Base-by-base conservation (phyloP, 768 basidiomycete species). In the Russula lepida region DNA sequence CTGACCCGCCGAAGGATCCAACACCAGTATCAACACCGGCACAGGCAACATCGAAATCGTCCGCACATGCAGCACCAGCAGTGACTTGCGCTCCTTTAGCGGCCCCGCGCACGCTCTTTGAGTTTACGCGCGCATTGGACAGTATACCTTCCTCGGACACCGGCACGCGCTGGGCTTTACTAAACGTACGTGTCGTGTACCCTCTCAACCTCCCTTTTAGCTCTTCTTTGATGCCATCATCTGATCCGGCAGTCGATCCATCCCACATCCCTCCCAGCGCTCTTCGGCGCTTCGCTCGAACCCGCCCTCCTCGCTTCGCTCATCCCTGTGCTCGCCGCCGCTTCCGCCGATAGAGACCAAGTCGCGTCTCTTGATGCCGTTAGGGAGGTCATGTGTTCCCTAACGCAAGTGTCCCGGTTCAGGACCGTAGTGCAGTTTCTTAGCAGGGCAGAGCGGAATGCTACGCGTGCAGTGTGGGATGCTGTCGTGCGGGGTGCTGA, bases 211-310 rank as follows among this genome's bases (percentile, higher is more conserved):
- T n/a, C n/a, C n/a, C n/a, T n/a, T n/a, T n/a, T n/a, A n/a, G n/a
- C n/a, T n/a, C n/a, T n/a, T n/a, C n/a, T n/a, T n/a, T n/a, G n/a
- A n/a, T n/a, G n/a, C n/a, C n/a, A n/a, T n/a, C 25, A 8, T 25
- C 37, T 17, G 27, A 17, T 23, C 17, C 15, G 25, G 6, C 59
- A 90, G 85, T 76, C 74, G 35, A 77, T 90, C 47, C 73, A 80
- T 0, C 82, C 89, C 0, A 50, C 74, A 8, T 73, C 74, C 19
- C 70, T 92, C 28, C 86, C 88, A 0, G 65, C 75, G 1, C 71
- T 92, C 41, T 89, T 88, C 72, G 79, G 85, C 66, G 81, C 77
- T 0, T 88, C 88, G 0, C 76, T 92, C 33, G 90, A 92, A 47
- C 81, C 90, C 0, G 67, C 76, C 1, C 67, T 88, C 28, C 78